These are phyloP conservation scores for Coniochaeta sp. DNA, from an alignment of 2,329 filamentous ascomycete genomes.

Conservation along the genomic window DNA sequence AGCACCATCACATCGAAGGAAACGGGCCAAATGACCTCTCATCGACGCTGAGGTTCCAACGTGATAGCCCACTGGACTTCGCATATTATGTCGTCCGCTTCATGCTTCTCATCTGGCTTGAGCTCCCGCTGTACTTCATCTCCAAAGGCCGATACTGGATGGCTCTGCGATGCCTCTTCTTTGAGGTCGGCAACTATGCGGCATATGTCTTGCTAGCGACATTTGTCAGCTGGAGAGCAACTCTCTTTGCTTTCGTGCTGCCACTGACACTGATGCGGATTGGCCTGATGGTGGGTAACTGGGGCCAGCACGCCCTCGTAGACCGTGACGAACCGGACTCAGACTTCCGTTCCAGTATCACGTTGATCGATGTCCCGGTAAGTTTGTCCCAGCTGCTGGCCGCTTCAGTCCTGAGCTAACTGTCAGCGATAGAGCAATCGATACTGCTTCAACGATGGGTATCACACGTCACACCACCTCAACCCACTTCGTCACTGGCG, in stretches of 20 bases:
- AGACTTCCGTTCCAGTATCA: conserved; percentile 73
- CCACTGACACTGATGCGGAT: conserved; percentile 60
- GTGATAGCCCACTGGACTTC: conserved; percentile 60
- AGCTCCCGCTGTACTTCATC: conserved; percentile 67
- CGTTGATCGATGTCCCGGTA: conserved; percentile 70
- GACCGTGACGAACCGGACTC: conserved; percentile 68
- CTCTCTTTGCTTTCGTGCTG: conserved; percentile 57
- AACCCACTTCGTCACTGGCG: conserved; percentile 76
- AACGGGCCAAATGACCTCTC: conserved; percentile 72
- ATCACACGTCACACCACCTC: conserved; percentile 74
- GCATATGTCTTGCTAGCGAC: conserved; percentile 27
- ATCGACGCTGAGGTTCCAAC: conserved; percentile 68
- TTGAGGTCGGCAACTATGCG: conserved; percentile 52
- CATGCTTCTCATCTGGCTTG: conserved; percentile 65
- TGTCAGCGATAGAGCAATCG: conserved; percentile 57
- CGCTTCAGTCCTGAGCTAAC: not conserved
- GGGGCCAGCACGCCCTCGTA: conserved; percentile 77
- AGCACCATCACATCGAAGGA: conserved; percentile 74
- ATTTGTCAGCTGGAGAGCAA: conserved; percentile 42
- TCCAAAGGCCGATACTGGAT: conserved; percentile 48
- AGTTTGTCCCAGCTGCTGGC: conserved; percentile 21
- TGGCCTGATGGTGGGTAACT: conserved; percentile 75
- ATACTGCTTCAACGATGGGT: conserved; percentile 76
- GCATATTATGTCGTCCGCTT: conserved; percentile 68
- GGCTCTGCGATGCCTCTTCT: conserved; percentile 49